These are phyloP conservation scores for Ganoderma lingzhi DNA, from an alignment of 1,284 basidiomycete species.

Conservation along the genomic window DNA sequence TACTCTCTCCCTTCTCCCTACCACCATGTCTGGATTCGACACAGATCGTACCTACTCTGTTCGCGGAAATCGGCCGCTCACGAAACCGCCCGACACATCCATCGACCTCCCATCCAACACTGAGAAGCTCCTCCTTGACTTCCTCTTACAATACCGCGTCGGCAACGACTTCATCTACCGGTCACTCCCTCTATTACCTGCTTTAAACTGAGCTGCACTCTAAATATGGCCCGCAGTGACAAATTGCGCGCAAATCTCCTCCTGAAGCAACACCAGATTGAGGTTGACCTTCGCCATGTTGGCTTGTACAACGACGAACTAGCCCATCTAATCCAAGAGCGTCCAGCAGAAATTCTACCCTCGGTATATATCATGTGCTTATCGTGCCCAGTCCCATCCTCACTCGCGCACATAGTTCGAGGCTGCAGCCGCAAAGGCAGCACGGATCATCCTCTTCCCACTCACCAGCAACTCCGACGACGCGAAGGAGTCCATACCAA, in stretches of 20 bases:
- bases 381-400: neutral
- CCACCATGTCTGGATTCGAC: slow-evolving; percentile 73
- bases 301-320: slow-evolving; percentile 94
- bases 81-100: slow-evolving; percentile 51
- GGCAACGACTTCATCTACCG: slow-evolving; percentile 92
- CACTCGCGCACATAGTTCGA: slow-evolving; percentile 69
- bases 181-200: slow-evolving; percentile 45
- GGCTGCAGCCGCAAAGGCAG: slow-evolving; percentile 84
- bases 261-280: slow-evolving; percentile 90
- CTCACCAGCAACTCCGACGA: slow-evolving; percentile 64
- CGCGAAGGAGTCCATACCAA: slow-evolving; percentile 76
- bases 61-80: slow-evolving; percentile 57
- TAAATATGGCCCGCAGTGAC: slow-evolving; percentile 63
- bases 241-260: slow-evolving; percentile 90
- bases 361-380: slow-evolving; percentile 61
- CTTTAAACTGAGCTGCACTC: neutral
- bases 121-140: slow-evolving; percentile 84
- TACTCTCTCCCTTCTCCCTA: neutral
- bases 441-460: slow-evolving; percentile 83
- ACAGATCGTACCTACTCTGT: slow-evolving; percentile 82
- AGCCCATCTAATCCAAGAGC: slow-evolving; percentile 89
- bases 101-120: slow-evolving; percentile 81
- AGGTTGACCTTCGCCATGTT: slow-evolving; percentile 93
- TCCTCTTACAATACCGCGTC: slow-evolving; percentile 87
- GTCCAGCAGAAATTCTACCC: slow-evolving; percentile 90